Evolutionary conservation across 2,329 filamentous ascomycete species (phyloP), one percentile per base, ranked within the genome.

Genomic region (Berkeleyomyces basicola): DNA sequence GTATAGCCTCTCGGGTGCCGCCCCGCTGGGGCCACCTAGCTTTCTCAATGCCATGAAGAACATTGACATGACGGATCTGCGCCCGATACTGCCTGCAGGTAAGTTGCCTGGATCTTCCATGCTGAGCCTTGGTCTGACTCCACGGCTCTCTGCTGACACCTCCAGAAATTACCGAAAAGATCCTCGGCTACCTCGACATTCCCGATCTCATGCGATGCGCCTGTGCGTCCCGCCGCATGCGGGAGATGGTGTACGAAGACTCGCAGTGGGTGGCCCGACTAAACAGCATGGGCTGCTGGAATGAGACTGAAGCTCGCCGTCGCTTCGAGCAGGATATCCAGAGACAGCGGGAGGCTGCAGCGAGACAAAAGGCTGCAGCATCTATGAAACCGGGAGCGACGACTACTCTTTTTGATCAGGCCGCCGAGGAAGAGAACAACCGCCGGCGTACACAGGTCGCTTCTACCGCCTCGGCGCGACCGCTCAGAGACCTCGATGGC

Each of bases 241-340:
- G 87, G 71, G 93, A 99, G 74, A 99, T 99, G 91, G 91, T 96
- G 2, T 99, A 97, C 74, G 93, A 99, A 72, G 93, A 99, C 73
- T 89, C 90, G 59, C 82, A 92, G 76, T 99, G 93, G 93, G 87
- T 97, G 46, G 84, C 88, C 66, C 82, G 88, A 66, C 74, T 99
- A 62, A 87, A 87, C 71, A 84, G 81, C 64, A 96, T 99, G 84
- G 88, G 86, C 1, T 87, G 88, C 67, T 99, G 93, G 93, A 86
- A 95, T 70, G 93, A 99, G 71, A 73, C 77, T 3, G 92, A 96
- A 71, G 93, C 93, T 3, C 81, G 91, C 65, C 84, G 82, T 67
- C 78, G 88, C 61, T 88, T 90, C 61, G 92, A 96, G 66, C 85
- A 92, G 33, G 79, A 81, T 6, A 79, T 86, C 68, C 76, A 77